Evolutionary conservation across 2,329 filamentous ascomycete genomes (phyloP).

Genomic region (Zasmidium angulare): DNA sequence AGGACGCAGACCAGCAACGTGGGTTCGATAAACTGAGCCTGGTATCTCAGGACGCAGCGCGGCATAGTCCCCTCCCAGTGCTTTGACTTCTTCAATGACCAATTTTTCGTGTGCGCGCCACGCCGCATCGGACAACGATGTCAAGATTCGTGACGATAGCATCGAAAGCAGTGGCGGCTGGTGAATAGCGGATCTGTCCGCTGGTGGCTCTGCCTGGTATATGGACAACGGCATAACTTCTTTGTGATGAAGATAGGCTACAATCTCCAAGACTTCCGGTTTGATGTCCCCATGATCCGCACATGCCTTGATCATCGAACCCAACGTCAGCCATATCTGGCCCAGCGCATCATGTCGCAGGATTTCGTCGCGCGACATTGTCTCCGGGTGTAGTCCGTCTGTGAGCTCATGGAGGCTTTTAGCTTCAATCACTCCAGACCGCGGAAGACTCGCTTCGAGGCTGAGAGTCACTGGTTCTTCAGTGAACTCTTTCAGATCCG

Average conservation of each 20-base stretch:
- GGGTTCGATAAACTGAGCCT: slow-evolving; percentile 42
- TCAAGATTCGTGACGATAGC: slow-evolving; percentile 49
- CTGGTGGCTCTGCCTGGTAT: slow-evolving; percentile 40
- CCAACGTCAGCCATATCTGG: slow-evolving; percentile 48
- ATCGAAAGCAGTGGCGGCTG: slow-evolving; percentile 51
- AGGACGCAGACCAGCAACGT: slow-evolving; percentile 41
- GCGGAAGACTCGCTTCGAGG: background rate
- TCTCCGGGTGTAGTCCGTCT: slow-evolving; percentile 6
- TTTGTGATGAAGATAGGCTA: slow-evolving; percentile 49
- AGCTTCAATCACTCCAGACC: background rate
- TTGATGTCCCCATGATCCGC: slow-evolving; percentile 33
- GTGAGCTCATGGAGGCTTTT: slow-evolving; percentile 25
- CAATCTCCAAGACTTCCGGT: slow-evolving; percentile 48
- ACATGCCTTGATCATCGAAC: slow-evolving; percentile 44
- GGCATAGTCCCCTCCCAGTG: slow-evolving; percentile 37
- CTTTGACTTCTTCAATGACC: slow-evolving; percentile 28
- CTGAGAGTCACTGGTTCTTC: slow-evolving; percentile 6
- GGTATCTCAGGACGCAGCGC: slow-evolving; percentile 46
- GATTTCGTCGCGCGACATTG: slow-evolving; percentile 18
- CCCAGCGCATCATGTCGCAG: slow-evolving; percentile 42
- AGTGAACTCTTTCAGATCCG: slow-evolving; percentile 18
- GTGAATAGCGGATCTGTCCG: slow-evolving; percentile 40
- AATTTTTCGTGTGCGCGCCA: slow-evolving; percentile 48
- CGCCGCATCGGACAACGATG: slow-evolving; percentile 50
- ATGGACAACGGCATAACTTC: slow-evolving; percentile 49